Percentiles rank a stretch among this genome's conserved stretches.
Conservation (phyloP, 164 flowering plant species). For the Piper longum region DNA sequence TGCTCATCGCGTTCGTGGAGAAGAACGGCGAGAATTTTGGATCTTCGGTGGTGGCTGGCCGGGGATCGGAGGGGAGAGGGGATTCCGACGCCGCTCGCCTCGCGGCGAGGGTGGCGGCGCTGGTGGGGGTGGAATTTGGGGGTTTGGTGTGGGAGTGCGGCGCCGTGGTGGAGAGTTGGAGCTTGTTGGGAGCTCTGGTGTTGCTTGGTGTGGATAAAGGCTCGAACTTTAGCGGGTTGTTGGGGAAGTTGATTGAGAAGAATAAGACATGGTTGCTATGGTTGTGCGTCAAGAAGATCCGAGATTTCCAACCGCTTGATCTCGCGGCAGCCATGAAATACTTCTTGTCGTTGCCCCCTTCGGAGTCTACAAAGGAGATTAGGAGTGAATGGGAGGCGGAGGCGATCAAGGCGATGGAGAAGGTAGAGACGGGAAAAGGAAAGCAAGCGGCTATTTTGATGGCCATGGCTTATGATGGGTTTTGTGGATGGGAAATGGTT, state of each 20-base stretch:
- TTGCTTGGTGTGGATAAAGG: conserved; percentile 27
- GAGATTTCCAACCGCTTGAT: conserved; percentile 35
- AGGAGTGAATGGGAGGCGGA: conserved; percentile 69
- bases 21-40: conserved; percentile 20
- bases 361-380: conserved; percentile 26
- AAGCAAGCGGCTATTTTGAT: conserved; percentile 55
- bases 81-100: neutral
- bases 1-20: conserved; percentile 38
- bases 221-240: conserved; percentile 20
- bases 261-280: conserved; percentile 45
- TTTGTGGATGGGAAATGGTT: conserved; percentile 50
- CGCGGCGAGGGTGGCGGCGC: conserved; percentile 13
- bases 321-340: conserved; percentile 44
- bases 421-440: conserved; percentile 17
- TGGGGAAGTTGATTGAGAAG: conserved; percentile 28
- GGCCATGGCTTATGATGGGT: conserved; percentile 74
- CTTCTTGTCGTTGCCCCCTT: conserved; percentile 37
- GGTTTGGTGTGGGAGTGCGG: conserved; percentile 46
- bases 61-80: conserved; percentile 3
- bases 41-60: conserved; percentile 4
- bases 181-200: conserved; percentile 40
- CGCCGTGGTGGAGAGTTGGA: conserved; percentile 51
- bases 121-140: conserved; percentile 36
- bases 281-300: conserved; percentile 36
- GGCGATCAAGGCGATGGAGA: conserved; percentile 40